Evolutionary conservation across 768 basidiomycete genomes (phyloP), one percentile per base, ranked within the genome.

Genomic region (Asterophora lycoperdoides): DNA sequence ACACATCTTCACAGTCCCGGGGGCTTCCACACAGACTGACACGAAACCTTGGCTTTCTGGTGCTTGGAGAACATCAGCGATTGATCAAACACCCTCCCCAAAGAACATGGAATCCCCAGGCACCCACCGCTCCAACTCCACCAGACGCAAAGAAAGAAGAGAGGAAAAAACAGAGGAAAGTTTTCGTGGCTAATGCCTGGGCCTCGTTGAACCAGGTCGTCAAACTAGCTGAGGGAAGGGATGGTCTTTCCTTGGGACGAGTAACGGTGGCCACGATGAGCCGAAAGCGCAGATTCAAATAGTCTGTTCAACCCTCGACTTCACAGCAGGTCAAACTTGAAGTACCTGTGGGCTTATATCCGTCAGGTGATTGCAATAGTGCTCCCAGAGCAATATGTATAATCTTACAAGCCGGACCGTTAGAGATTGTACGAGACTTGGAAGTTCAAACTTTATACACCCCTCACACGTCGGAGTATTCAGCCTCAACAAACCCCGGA

Each of bases 1-100:
- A 79, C 64, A 78, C 72, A 20, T 83, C 87, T n/a, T 76, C 78
- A 3, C 69, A 71, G 49, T 76, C 79, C 29, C 77, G 84, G 20
- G 87, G 87, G 11, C 64, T 85, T 11, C 63, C 85, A 9, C 82
- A 86, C 59, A 68, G 67, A 48, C 56, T 81, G 5, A 80, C 83
- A 5, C 75, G 75, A 14, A 86, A 87, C 56, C 64, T 85, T 10
- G 64, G 65, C 8, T 60, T 70, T 17, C 54, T 79, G 42, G 55
- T 69, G 26, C 68, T 59, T 45, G 55, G 57, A 32, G 64, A 72
- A 64, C 72, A 64, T 54, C 47, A 53, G 33, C 63, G 58, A 26
- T 37, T 74, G 54, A 29, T 60, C 38, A 37, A 51, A 55, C 47
- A 40, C 23, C 40, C 9, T 39, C 36, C 40, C 5, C 20, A 23